These are phyloP conservation scores for Dictyophora rubrovolvata DNA, from an alignment of 768 basidiomycete genomes.

Conservation along the genomic window DNA sequence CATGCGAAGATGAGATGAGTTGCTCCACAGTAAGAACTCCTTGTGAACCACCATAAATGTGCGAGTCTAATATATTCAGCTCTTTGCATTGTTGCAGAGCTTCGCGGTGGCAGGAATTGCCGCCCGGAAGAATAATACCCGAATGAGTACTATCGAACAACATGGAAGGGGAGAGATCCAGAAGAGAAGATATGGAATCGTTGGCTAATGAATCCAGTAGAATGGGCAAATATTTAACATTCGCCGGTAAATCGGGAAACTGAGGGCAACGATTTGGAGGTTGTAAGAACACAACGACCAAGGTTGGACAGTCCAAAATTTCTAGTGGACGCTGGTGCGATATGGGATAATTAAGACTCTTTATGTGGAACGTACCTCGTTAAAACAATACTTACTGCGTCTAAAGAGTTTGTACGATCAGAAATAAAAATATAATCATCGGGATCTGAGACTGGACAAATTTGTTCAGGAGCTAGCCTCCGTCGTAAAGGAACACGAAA, in stretches of 20 bases:
- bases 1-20: background rate
- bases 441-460: background rate
- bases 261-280: background rate
- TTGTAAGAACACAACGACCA: constrained; percentile 5
- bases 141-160: constrained; percentile 6
- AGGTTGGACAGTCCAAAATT: background rate
- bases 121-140: background rate
- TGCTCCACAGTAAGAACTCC: constrained; percentile 1
- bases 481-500: background rate
- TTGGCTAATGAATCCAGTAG: constrained; percentile 1
- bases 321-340: background rate
- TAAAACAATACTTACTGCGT: background rate
- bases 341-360: background rate
- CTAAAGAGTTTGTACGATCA: constrained; percentile 2
- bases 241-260: background rate
- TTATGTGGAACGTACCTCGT: background rate
- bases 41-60: background rate
- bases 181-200: constrained; percentile 3
- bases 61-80: background rate
- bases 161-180: constrained; percentile 8
- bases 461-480: background rate
- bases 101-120: background rate
- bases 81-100: constrained; percentile 7
- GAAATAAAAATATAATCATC: constrained; percentile 4
- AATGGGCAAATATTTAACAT: constrained; percentile 4